These are phyloP conservation scores for Styphnolobium japonicum DNA, from an alignment of 306 rosid genomes.

Conservation along the genomic window DNA sequence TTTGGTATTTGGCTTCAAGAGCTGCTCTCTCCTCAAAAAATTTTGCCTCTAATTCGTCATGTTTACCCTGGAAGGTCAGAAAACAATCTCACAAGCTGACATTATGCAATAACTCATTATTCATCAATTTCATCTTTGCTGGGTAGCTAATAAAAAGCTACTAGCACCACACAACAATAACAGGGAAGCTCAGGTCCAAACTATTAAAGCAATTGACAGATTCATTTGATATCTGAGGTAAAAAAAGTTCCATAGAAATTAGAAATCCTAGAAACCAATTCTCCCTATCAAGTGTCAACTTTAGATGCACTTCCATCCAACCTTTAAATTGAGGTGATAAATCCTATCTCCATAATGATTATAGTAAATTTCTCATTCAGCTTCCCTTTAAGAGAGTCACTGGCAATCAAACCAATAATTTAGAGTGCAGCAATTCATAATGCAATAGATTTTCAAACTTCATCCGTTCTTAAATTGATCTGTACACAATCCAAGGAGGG, in stretches of 20 bases:
- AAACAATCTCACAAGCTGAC: not conserved
- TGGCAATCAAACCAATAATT: not conserved
- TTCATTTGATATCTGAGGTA: not conserved
- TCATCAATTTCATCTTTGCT: not conserved
- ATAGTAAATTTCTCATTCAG: not conserved
- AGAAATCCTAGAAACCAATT: not conserved
- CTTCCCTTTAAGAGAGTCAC: not conserved
- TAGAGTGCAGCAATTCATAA: not conserved
- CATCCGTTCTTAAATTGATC: not conserved
- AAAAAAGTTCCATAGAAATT: not conserved
- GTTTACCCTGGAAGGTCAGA: slow-evolving; percentile 50
- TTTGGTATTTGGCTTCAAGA: slow-evolving; percentile 83
- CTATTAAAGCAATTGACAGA: not conserved
- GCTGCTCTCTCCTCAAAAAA: slow-evolving; percentile 82
- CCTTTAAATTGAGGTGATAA: no score
- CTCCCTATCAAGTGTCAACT: not conserved
- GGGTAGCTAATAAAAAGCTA: not conserved
- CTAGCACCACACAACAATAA: not conserved
- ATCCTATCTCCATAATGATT: not conserved
- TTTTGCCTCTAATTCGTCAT: slow-evolving; percentile 67
- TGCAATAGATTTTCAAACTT: not conserved
- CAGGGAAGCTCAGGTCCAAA: not conserved
- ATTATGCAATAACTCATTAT: not conserved
- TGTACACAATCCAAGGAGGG: not conserved
- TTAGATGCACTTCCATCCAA: not conserved